A percentile compares a stretch with the other conserved stretches of the same genome.
These are phyloP conservation scores for Pleoardoris graminearum DNA, from an alignment of 2,329 filamentous ascomycete genomes.

Conservation along the genomic window DNA sequence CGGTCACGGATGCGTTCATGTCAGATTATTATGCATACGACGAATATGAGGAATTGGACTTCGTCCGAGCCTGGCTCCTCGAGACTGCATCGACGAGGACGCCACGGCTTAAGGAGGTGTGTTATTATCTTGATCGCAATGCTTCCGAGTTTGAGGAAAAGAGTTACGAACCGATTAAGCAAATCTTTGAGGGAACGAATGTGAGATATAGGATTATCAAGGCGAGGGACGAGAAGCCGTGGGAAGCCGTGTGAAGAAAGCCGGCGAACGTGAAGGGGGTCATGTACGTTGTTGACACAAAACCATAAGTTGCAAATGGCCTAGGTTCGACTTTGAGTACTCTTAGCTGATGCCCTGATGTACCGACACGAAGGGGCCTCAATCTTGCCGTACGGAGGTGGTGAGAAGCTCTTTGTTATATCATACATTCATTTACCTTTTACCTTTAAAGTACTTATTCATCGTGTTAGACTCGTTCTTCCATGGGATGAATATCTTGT, in stretches of 20 bases:
- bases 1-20: constrained; percentile 1
- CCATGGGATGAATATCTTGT: background rate
- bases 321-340: constrained; percentile 1
- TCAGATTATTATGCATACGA: constrained; percentile 3
- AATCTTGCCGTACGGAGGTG: background rate
- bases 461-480: background rate
- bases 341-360: background rate
- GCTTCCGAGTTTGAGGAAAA: constrained; percentile 4
- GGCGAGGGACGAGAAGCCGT: constrained; percentile 4
- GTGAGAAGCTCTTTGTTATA: background rate
- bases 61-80: constrained; percentile 2
- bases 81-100: constrained; percentile 4
- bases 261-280: background rate
- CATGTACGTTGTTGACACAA: constrained; percentile 1
- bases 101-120: constrained; percentile 1
- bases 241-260: constrained; percentile 4
- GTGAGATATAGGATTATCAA: constrained; percentile 6
- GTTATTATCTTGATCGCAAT: constrained; percentile 5
- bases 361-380: background rate
- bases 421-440: constrained; percentile 1
- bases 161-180: constrained; percentile 3
- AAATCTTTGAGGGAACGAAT: constrained; percentile 4
- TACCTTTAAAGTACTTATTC: background rate
- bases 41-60: constrained; percentile 4
- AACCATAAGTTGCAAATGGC: background rate